Percentiles rank a stretch among this genome's conserved stretches.
Evolutionary conservation across 2,329 filamentous ascomycete genomes (phyloP).

Genomic region (Hyphodiscus sp.): DNA sequence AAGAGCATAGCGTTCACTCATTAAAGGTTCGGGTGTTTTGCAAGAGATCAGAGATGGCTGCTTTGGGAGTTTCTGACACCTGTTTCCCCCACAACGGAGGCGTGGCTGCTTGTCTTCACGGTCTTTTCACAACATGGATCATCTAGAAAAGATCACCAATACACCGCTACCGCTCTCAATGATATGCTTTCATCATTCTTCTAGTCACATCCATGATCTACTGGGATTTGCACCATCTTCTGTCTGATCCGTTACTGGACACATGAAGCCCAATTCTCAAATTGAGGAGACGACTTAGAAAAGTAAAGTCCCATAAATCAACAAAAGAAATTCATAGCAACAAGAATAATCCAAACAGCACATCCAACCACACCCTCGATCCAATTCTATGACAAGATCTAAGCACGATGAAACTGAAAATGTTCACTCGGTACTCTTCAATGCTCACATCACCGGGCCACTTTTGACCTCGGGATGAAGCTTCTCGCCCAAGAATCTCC

Average conservation of each 20-base stretch:
- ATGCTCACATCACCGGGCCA: background rate
- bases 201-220: background rate
- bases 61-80: constrained; percentile 9
- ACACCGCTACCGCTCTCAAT: background rate
- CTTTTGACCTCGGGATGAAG: background rate
- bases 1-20: background rate
- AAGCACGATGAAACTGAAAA: background rate
- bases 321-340: background rate
- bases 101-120: background rate
- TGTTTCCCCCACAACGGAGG: constrained; percentile 5
- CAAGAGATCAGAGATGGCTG: constrained; percentile 8
- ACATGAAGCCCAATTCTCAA: background rate
- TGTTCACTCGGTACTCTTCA: background rate
- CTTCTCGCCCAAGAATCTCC: background rate
- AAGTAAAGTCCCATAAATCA: background rate
- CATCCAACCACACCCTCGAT: background rate
- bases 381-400: background rate
- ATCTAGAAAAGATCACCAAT: background rate
- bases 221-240: background rate
- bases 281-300: background rate
- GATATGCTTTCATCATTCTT: background rate
- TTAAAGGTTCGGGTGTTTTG: background rate
- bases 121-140: background rate
- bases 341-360: background rate
- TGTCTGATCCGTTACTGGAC: too few species aligned